Conservation (phyloP, 768 basidiomycete genomes). For the Dendrothele bispora region DNA sequence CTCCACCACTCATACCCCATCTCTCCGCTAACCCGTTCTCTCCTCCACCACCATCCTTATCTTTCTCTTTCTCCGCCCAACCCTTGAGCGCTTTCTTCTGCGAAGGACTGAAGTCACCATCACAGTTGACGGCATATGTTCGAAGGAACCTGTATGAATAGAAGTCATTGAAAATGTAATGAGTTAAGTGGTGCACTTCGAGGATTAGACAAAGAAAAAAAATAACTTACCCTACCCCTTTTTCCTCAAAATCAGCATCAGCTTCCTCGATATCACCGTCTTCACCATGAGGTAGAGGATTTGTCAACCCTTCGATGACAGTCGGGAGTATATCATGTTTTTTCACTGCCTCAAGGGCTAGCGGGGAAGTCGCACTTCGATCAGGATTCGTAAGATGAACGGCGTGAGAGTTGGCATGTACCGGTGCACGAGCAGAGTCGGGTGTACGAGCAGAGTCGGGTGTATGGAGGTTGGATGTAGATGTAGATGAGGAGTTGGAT, state of each 20-base stretch:
- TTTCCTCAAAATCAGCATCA: conserved; percentile 39
- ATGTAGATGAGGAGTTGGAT: conserved; percentile 18
- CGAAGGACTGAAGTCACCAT: neutral
- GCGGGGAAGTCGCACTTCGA: conserved; percentile 48
- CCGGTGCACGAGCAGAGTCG: conserved; percentile 25
- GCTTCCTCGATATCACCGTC: conserved; percentile 62
- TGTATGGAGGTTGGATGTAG: conserved; percentile 18
- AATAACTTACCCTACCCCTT: conserved; percentile 6
- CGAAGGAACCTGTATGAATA: neutral
- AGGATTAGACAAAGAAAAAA: neutral
- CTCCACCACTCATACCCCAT: conserved; percentile 7
- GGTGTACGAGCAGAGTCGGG: conserved; percentile 18
- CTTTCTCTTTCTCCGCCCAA: neutral
- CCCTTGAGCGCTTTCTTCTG: conserved; percentile 2
- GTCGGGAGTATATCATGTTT: conserved; percentile 45
- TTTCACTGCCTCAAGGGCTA: conserved; percentile 49
- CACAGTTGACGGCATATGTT: conserved; percentile 1
- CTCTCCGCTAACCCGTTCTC: conserved; percentile 2
- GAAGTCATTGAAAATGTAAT: neutral
- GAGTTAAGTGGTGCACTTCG: neutral
- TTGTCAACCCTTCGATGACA: conserved; percentile 50
- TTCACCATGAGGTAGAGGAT: conserved; percentile 61
- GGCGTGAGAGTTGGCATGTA: conserved; percentile 77
- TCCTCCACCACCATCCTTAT: neutral
- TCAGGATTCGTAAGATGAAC: conserved; percentile 58